These are phyloP conservation scores for Pisolithus microcarpus DNA, from an alignment of 768 basidiomycete genomes.

Conservation along the genomic window DNA sequence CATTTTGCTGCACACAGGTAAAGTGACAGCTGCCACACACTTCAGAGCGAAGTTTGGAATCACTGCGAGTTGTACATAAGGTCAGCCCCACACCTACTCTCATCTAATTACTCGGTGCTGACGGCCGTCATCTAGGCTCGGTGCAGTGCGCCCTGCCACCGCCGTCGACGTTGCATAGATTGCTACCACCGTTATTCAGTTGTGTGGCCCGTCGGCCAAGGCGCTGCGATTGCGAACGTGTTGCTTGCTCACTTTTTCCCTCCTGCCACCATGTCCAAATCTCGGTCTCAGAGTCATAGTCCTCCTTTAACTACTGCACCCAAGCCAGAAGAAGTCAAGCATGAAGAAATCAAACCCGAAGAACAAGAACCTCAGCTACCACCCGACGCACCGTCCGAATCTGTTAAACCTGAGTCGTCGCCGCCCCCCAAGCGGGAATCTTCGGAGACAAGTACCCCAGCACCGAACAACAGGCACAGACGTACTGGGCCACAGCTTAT, in stretches of 20 bases:
- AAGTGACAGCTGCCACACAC: conserved; percentile 11
- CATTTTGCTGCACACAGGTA: conserved; percentile 10
- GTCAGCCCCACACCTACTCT: background rate
- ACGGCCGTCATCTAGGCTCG: conserved; percentile 3
- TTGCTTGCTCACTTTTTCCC: conserved; percentile 5
- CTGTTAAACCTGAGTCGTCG: conserved; percentile 23
- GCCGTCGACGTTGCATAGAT: conserved; percentile 15
- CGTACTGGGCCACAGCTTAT: conserved; percentile 60
- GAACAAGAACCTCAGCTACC: conserved; percentile 15
- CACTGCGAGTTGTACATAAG: background rate
- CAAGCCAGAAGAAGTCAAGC: conserved; percentile 1
- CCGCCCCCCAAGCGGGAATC: conserved; percentile 30
- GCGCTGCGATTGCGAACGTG: conserved; percentile 11
- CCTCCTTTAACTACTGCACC: conserved; percentile 12
- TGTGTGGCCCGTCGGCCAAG: conserved; percentile 11
- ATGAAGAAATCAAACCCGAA: conserved; percentile 9
- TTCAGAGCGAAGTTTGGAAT: background rate
- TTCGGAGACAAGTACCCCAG: conserved; percentile 31
- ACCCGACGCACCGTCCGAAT: conserved; percentile 17
- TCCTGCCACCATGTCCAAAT: conserved; percentile 25
- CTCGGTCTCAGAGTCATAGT: conserved; percentile 23
- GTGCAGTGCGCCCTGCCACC: conserved; percentile 8
- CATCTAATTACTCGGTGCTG: conserved; percentile 7
- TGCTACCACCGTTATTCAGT: conserved; percentile 17
- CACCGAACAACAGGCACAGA: conserved; percentile 30